Base-by-base conservation (phyloP, 2,329 filamentous ascomycete species). In the Tolypocladium sp. region DNA sequence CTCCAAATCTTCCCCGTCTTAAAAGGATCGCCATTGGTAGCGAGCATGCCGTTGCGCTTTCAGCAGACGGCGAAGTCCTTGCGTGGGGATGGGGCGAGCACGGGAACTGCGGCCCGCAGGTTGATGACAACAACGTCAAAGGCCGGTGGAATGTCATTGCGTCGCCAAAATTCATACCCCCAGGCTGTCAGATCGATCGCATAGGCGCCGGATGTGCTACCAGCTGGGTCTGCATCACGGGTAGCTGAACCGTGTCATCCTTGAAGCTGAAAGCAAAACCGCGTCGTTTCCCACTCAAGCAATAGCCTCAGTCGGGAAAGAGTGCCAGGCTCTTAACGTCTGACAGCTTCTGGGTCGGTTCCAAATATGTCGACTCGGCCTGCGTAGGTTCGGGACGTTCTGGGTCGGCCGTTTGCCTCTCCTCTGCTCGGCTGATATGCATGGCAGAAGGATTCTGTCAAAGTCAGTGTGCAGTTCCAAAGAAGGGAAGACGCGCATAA, bases 61-160 rank as follows among this genome's bases (percentile, higher is more conserved):
- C 89, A 0, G 75, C 74, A 12, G 77, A 81, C 25, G 84, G 84
- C 1, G 82, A 87, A 56, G 84, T 96, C 1, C 74, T 95, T 55
- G 84, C 90, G 1, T 97, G 93, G 91, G 94, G 94, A 25, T 99
- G 94, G 94, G 92, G 92, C 2, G 93, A 97, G 74, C 94, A 99
- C 74, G 94, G 94, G 1, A 99, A 99, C 71, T 99, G 94, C 71
- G 94, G 94, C 3, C 83, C 85, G 41, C 77, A 82, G 15, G 83
- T 85, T 62, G 76, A 80, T 22, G 76, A 81, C 62, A 85, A 84
- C 56, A 84, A 90, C 72, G 85, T 92, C 53, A 88, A 87, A 63
- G 87, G 82, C 12, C 79, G 79, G 61, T 90, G 82, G 79, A 92
- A 88, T 68, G 75, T 83, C 60, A 82, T 95, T 68, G 80, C 81